These are phyloP conservation scores for Paxillus ammoniavirescens DNA, from an alignment of 768 basidiomycete species.

Conservation along the genomic window DNA sequence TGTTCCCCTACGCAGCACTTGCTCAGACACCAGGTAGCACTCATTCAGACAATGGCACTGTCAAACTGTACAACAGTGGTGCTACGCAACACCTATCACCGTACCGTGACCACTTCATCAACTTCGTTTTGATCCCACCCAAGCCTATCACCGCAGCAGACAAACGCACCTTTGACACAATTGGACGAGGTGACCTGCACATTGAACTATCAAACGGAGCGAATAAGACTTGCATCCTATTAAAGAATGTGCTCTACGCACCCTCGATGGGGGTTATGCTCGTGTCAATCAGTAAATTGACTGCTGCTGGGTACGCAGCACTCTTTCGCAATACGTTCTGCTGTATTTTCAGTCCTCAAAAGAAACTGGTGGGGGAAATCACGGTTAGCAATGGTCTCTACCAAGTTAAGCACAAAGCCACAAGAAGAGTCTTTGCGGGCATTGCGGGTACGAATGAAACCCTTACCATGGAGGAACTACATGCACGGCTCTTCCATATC, in stretches of 20 bases:
- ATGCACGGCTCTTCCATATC: constrained; percentile 2
- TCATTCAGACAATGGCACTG: no score
- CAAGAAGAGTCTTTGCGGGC: no score
- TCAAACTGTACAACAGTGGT: no score
- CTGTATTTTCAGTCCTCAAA: neutral
- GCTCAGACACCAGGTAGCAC: no score
- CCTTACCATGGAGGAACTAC: neutral
- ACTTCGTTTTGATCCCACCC: constrained; percentile 11
- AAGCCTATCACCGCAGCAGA: neutral
- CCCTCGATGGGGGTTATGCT: constrained; percentile 3
- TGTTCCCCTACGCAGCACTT: neutral
- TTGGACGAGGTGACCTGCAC: constrained; percentile 11
- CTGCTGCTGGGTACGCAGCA: neutral
- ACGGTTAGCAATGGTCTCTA: neutral
- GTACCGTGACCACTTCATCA: neutral
- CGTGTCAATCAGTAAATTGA: constrained; percentile 14
- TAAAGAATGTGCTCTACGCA: no score
- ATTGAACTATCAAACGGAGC: no score
- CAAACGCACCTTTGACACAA: constrained; percentile 22
- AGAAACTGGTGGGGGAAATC: neutral
- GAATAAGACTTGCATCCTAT: no score
- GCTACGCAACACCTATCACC: no score
- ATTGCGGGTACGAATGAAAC: neutral
- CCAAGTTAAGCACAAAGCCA: neutral
- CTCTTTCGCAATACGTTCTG: constrained; percentile 3